Percentiles rank a stretch among this genome's conserved stretches.
phyloP scores from a whole-genome alignment of 2,329 filamentous ascomycete genomes.

The Clarireedia hainanense region DNA sequence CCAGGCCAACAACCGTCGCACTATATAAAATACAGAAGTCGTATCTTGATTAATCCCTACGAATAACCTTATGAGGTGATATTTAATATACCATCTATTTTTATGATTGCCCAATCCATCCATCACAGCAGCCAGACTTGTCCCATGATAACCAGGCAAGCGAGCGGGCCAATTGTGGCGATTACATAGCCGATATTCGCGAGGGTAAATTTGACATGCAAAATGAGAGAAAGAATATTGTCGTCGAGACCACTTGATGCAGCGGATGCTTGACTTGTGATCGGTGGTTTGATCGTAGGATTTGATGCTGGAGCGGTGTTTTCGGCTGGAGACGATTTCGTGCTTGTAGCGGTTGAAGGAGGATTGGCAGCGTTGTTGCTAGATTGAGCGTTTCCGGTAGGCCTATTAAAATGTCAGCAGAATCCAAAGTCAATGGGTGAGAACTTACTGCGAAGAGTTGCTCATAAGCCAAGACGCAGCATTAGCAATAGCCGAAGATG shows the following conservation, averaged over 20 bases:
- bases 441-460: neutral
- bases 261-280: conserved; percentile 5
- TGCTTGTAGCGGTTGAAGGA: neutral
- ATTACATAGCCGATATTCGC: conserved; percentile 1
- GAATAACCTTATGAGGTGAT: neutral
- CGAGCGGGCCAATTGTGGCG: neutral
- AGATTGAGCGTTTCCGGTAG: conserved; percentile 1
- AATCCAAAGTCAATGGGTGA: neutral
- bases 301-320: conserved; percentile 1
- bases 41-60: neutral
- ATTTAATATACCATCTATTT: neutral
- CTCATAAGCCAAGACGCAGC: conserved; percentile 1
- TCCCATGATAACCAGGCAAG: conserved; percentile 1
- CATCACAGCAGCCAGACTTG: conserved; percentile 6
- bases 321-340: neutral
- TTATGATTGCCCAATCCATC: neutral
- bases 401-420: neutral
- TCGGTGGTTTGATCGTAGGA: conserved; percentile 2
- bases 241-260: conserved; percentile 5
- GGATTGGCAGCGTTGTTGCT: neutral
- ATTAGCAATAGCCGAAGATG: conserved; percentile 2
- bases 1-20: too few species aligned
- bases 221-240: neutral
- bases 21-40: too few species aligned
- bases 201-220: neutral